Base-by-base conservation (phyloP, 495 filamentous ascomycete genomes). In the Aspergillus affinis region DNA sequence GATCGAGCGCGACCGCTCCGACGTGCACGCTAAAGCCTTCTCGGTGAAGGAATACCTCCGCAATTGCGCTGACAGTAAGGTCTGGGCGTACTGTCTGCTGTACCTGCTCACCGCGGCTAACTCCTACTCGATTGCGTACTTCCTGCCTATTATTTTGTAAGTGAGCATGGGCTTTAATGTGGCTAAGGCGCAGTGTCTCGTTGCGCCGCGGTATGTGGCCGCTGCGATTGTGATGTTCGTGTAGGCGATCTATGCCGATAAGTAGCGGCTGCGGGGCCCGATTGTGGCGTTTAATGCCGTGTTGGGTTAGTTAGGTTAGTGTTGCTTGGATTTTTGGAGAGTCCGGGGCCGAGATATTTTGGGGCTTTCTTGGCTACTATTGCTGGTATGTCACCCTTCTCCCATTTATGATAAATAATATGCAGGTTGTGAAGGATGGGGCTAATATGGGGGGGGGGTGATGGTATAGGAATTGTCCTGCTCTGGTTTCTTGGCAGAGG, bases 141-240 rank as follows among this genome's bases (percentile, higher is more conserved):
- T 86, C 29, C 69, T 88, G 0, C 85, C 86, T 2, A 87, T 86
- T 50, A 88, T 88, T 48, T 69, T 90, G 10, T 72, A 85, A 60
- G 75, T 74, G 51, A 86, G 86, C 1, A 82, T 90, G 73, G 82
- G 82, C 0, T 89, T 88, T 59, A 80, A 79, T 62, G 67, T 81
- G 15, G 81, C 68, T 6, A 67, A 69, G 44, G 60, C 83, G 0
- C 82, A 86, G 68, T 85, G 82, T 69, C 76, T 88, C 0, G 72
- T 80, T 53, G 82, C 82, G 0, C 84, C 85, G 17, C 83, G 82
- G 4, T 86, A 85, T 68, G 81, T 67, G n/a, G 68, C 79, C 20
- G 81, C 81, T 27, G 78, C 13, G 19, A 70, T 85, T 54, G 68
- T 82, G 61, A 83, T 84, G 77, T 80, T 64, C 54, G 51, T 44